Base-by-base conservation (phyloP, 768 basidiomycete genomes). In the Tulasnella sp. region DNA sequence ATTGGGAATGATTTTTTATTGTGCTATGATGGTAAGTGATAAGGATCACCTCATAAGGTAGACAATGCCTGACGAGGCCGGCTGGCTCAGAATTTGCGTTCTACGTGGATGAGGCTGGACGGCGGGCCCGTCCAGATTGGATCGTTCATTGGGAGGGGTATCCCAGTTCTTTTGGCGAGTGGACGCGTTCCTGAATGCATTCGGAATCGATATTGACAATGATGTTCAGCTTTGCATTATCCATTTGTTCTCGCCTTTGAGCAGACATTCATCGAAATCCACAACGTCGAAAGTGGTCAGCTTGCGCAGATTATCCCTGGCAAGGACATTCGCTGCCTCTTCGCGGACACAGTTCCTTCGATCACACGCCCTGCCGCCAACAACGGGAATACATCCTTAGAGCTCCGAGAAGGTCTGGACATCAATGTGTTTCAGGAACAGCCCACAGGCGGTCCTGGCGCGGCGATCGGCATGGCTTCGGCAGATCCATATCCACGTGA, bases 191-290 rank as follows among this genome's bases (percentile, higher is more conserved):
- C 3, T 37, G 24, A 7, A 44, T 14, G 24, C 1, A 41, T 48
- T 82, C 20, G 37, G 31, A 46, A 14, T 20, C 44, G 34, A 44
- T 16, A 31, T 24, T 31, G 24, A 42, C 16, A 42, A 44, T 12
- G 41, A n/a, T 80, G 24, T n/a, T 1, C 84, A 98, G 97, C 97
- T 1, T 90, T 99, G 18, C 95, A 96, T 84, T 97, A 96, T 86
- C 97, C 98, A 1, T 99, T 96, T 85, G 95, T 99, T 40, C 88
- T 99, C 75, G 98, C 97, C 0, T 97, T 99, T 84, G 98, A 99
- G 85, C 93, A 96, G 7, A 93, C 93, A 0, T 99, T 99, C 85
- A 93, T 99, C 83, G 98, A 99, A 86, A 93, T 99, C 75, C 92
- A 96, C 42, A 94, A 99, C 84, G 96, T 99, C 79, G 96, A 97